Conservation (phyloP, 345 rosid genomes). For the Rubroshorea leprosula region DNA sequence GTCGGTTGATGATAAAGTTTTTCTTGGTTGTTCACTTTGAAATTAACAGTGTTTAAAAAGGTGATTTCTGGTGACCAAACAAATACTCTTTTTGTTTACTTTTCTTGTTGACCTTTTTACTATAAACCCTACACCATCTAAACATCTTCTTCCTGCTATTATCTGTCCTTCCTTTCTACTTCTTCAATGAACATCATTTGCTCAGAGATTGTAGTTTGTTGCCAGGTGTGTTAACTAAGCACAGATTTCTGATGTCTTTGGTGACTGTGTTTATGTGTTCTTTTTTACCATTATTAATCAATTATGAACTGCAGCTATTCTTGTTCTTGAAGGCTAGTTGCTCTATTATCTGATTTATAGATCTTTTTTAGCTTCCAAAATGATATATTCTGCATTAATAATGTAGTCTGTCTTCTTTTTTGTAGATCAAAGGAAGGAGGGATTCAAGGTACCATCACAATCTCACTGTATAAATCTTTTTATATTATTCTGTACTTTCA, state of each 20-base stretch:
- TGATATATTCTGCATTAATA: slow-evolving; percentile 13
- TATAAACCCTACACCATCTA: not conserved
- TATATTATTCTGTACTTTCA: slow-evolving; percentile 22
- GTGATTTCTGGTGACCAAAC: not conserved
- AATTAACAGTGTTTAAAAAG: not conserved
- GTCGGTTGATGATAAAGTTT: not conserved
- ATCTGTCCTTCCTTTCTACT: not conserved
- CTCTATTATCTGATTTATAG: not conserved
- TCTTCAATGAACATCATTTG: not conserved
- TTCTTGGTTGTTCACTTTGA: not conserved
- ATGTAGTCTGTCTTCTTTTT: slow-evolving; percentile 10
- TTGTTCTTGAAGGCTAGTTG: not conserved
- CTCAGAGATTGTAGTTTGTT: not conserved
- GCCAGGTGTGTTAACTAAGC: not conserved
- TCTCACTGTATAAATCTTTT: slow-evolving; percentile 23
- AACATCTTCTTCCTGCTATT: not conserved
- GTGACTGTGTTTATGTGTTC: not conserved
- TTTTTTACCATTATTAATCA: not conserved
- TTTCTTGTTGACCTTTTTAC: not conserved
- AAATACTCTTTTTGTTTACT: not conserved
- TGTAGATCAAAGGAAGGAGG: slow-evolving; percentile 20
- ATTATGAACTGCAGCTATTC: not conserved
- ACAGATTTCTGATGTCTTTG: not conserved
- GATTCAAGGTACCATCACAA: slow-evolving; percentile 10
- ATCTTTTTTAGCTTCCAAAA: not conserved